These are phyloP conservation scores for Larix sibirica DNA, from an alignment of 83 land plant genomes.

Conservation along the genomic window DNA sequence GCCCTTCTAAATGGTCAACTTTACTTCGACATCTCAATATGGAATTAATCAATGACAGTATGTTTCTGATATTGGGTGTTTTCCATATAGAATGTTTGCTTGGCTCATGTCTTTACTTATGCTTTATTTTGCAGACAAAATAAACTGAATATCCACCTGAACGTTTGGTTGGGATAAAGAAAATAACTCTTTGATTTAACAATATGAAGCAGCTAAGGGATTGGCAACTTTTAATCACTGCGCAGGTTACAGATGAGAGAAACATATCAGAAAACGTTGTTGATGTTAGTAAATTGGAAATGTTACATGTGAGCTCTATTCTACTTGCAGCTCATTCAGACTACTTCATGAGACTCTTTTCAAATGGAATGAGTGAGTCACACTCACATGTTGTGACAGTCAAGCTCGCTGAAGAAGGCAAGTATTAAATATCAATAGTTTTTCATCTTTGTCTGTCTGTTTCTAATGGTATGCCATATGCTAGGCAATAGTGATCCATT, in stretches of 20 bases:
- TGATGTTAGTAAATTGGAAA: not conserved
- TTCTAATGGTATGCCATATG: not conserved
- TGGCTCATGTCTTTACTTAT: not conserved
- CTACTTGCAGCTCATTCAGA: conserved; percentile 49
- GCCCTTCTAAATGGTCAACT: not conserved
- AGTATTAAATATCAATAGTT: not conserved
- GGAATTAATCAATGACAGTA: not conserved
- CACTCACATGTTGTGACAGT: conserved; percentile 29
- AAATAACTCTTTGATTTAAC: not conserved
- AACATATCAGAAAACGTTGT: not conserved
- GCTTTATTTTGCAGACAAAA: not conserved
- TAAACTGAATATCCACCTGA: not conserved
- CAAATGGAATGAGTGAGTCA: conserved; percentile 53
- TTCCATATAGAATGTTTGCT: not conserved
- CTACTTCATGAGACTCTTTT: conserved; percentile 44
- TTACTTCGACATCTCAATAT: not conserved
- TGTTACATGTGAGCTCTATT: conserved; percentile 39
- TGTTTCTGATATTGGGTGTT: not conserved
- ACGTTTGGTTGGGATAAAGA: not conserved
- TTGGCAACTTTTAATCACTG: not conserved
- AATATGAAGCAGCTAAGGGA: not conserved
- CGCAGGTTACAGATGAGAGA: conserved; percentile 13
- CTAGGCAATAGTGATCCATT: not conserved
- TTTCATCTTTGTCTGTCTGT: not conserved
- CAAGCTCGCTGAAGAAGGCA: conserved; percentile 43